phyloP scores from a whole-genome alignment of 176 grass and related monocot genomes.

The Ensete glaucum region DNA sequence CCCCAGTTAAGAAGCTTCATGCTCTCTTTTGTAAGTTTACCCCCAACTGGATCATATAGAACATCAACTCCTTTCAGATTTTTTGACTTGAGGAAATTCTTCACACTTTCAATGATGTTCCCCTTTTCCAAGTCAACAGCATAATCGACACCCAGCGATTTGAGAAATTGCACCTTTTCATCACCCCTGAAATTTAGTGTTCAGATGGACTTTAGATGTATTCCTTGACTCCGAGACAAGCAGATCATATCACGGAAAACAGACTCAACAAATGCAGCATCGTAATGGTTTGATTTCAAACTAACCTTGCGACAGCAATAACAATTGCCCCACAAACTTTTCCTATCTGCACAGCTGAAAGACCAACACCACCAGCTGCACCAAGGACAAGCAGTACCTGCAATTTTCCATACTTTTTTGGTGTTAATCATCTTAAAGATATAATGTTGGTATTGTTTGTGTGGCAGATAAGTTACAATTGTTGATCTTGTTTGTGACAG shows the following conservation, averaged over 20 bases:
- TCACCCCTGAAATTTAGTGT: conserved; percentile 41
- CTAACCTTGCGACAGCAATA: conserved; percentile 80
- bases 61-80: conserved; percentile 80
- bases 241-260: conserved; percentile 1
- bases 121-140: conserved; percentile 76
- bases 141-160: conserved; percentile 79
- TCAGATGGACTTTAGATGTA: neutral
- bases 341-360: conserved; percentile 90
- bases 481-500: neutral
- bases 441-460: neutral
- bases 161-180: conserved; percentile 68
- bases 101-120: conserved; percentile 65
- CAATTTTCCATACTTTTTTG: conserved; percentile 17
- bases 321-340: conserved; percentile 91
- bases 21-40: conserved; percentile 79
- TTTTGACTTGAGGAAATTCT: conserved; percentile 70
- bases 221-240: neutral
- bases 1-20: conserved; percentile 96
- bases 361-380: conserved; percentile 86
- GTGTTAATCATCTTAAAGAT: neutral
- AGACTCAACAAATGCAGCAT: neutral
- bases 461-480: neutral
- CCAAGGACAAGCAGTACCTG: conserved; percentile 96
- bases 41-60: conserved; percentile 94
- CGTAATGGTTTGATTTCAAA: neutral